phyloP scores from a whole-genome alignment of 2,329 filamentous ascomycete genomes.

The Zasmidium angulare region DNA sequence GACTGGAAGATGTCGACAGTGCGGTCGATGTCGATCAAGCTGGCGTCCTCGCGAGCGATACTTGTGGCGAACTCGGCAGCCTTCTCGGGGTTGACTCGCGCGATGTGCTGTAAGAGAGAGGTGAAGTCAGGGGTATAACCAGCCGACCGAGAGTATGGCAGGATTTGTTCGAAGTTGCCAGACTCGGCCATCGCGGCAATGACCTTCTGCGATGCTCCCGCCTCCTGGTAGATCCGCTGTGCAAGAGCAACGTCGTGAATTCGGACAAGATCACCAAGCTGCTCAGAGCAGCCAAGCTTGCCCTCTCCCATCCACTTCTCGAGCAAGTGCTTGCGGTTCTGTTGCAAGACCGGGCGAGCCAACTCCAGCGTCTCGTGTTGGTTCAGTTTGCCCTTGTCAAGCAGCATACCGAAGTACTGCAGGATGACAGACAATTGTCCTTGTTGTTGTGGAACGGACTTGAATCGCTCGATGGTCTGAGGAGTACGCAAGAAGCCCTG shows the following conservation, averaged over 20 bases:
- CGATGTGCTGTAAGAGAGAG: conserved; percentile 85
- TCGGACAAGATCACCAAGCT: conserved; percentile 91
- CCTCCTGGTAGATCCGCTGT: conserved; percentile 83
- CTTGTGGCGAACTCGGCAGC: conserved; percentile 92
- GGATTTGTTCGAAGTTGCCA: conserved; percentile 94
- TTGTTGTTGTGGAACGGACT: conserved; percentile 74
- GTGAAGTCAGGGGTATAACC: conserved; percentile 97
- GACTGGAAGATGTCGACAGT: conserved; percentile 98
- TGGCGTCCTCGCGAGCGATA: conserved; percentile 83
- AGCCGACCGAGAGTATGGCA: conserved; percentile 80
- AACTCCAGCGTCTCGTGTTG: conserved; percentile 92
- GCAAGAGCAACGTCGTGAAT: conserved; percentile 86
- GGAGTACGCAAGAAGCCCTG: conserved; percentile 91
- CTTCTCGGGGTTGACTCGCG: conserved; percentile 79
- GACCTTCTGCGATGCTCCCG: conserved; percentile 88
- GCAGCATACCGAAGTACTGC: conserved; percentile 95
- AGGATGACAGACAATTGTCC: conserved; percentile 91
- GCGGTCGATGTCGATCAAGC: conserved; percentile 86
- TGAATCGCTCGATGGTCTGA: conserved; percentile 95
- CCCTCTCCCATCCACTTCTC: conserved; percentile 98
- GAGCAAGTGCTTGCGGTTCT: conserved; percentile 91
- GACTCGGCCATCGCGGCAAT: conserved; percentile 93
- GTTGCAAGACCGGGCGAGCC: conserved; percentile 84
- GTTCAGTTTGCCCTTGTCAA: conserved; percentile 93
- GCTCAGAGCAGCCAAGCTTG: conserved; percentile 94